A percentile compares a stretch with the other conserved stretches of the same genome.
Conservation (phyloP, 805 yeast species). For the Myxozyma nipponensis region DNA sequence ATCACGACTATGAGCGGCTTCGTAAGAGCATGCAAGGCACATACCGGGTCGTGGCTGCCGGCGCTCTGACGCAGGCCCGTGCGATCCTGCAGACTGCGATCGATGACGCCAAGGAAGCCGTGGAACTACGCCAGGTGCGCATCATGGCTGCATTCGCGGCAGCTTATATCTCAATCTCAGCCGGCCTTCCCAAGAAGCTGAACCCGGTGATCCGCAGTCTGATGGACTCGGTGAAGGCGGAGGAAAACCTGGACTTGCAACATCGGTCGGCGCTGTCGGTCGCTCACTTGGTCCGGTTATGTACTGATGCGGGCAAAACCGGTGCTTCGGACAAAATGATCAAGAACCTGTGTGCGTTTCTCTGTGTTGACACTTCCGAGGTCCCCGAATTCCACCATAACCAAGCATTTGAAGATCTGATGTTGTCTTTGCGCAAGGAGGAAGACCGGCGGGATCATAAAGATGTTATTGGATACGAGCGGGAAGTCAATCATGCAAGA, state of each 20-base stretch:
- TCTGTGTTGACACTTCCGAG: conserved; percentile 93
- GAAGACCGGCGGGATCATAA: conserved; percentile 58
- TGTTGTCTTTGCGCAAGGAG: conserved; percentile 75
- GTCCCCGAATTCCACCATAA: conserved; percentile 87
- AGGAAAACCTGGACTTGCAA: conserved; percentile 64
- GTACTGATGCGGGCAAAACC: conserved; percentile 54
- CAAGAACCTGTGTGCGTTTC: conserved; percentile 83
- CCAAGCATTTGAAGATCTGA: conserved; percentile 48
- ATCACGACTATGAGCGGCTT: conserved; percentile 63
- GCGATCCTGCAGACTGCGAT: conserved; percentile 63
- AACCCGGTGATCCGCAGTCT: conserved; percentile 84
- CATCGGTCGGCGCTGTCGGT: conserved; percentile 65
- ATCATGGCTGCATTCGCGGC: conserved; percentile 75
- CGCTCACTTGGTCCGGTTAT: conserved; percentile 56
- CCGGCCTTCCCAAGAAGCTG: conserved; percentile 70
- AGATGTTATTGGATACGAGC: conserved; percentile 57
- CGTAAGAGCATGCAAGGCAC: conserved; percentile 61
- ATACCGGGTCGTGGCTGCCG: conserved; percentile 64
- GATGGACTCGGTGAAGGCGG: conserved; percentile 88
- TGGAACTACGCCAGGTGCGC: conserved; percentile 44
- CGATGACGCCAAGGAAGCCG: conserved; percentile 58
- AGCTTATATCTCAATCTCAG: conserved; percentile 56
- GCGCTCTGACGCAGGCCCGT: conserved; percentile 73
- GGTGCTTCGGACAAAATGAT: conserved; percentile 83
- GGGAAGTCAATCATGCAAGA: conserved; percentile 66